Percentiles rank a stretch among this genome's conserved stretches.
Evolutionary conservation across 495 filamentous ascomycete species (phyloP).

Genomic region (Hyaloscypha hepaticicola): DNA sequence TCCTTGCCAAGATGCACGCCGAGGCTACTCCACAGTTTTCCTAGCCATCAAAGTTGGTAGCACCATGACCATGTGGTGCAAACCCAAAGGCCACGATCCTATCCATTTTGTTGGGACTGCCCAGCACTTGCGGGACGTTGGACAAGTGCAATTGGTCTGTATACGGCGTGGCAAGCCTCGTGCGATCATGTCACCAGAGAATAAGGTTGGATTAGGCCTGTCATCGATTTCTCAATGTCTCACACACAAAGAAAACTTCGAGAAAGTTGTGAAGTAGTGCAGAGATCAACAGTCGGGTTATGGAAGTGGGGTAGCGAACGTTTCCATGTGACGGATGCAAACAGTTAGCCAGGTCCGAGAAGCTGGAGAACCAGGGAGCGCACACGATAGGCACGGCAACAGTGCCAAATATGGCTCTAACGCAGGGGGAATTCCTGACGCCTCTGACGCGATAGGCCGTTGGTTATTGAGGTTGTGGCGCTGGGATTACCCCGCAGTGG

Average conservation of each 20-base stretch:
- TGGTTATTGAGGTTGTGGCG: background rate
- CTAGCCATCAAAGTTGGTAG: background rate
- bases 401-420: background rate
- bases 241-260: background rate
- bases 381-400: background rate
- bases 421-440: background rate
- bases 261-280: background rate
- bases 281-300: background rate
- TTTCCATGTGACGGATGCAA: background rate
- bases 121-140: background rate
- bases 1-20: background rate
- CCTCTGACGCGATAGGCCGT: background rate
- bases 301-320: too few relatives aligned
- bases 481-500: background rate
- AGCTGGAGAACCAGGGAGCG: too few relatives aligned
- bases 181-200: background rate
- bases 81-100: background rate
- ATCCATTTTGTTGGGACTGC: background rate
- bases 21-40: background rate
- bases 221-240: background rate
- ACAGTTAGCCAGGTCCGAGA: background rate
- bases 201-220: background rate
- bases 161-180: background rate
- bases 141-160: background rate
- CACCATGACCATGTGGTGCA: background rate